phyloP scores from a whole-genome alignment of 257 asterid species.

The Solanum appendiculatum region DNA sequence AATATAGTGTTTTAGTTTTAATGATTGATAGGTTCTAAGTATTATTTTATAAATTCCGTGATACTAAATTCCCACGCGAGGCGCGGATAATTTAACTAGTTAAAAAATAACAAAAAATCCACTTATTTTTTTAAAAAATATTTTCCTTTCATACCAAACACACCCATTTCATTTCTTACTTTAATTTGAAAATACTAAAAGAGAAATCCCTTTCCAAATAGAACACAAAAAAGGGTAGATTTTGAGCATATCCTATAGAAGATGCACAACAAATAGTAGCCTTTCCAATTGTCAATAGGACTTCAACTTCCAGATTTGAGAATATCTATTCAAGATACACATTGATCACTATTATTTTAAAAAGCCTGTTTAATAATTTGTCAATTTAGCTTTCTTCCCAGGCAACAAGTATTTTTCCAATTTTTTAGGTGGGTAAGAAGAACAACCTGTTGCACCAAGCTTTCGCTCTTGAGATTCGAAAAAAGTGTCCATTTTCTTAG shows the following conservation, averaged over 20 bases:
- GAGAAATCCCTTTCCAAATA: neutral
- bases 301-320: neutral
- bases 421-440: too few species aligned
- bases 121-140: neutral
- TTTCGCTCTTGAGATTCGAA: too few species aligned
- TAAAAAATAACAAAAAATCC: too few species aligned
- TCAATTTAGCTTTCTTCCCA: neutral
- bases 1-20: too few species aligned
- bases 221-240: neutral
- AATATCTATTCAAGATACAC: neutral
- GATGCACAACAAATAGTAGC: neutral
- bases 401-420: too few species aligned
- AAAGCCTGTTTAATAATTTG: neutral
- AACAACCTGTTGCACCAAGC: too few species aligned
- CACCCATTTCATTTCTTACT: neutral
- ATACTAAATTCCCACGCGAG: too few species aligned
- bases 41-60: too few species aligned
- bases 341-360: neutral
- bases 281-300: neutral
- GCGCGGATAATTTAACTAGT: too few species aligned
- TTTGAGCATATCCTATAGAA: neutral
- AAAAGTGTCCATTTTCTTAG: too few species aligned
- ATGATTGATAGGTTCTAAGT: too few species aligned
- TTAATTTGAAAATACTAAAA: neutral
- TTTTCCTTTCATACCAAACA: neutral